Evolutionary conservation across 2,329 filamentous ascomycete genomes (phyloP).

Genomic region (Tympanopsis confertula): DNA sequence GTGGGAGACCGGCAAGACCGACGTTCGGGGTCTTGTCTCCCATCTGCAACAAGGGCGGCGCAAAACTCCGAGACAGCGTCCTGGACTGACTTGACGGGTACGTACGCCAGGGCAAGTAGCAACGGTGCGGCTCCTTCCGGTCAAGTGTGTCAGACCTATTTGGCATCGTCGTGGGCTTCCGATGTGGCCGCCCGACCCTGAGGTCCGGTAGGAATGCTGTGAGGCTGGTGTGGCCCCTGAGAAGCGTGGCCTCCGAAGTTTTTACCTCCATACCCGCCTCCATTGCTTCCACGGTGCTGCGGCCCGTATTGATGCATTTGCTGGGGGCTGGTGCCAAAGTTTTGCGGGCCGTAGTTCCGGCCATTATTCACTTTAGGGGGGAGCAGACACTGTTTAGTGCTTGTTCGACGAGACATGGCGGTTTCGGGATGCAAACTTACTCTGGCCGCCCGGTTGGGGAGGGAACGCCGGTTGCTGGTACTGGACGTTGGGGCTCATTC

Average conservation of each 20-base stretch:
- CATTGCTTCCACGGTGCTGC: slow-evolving; percentile 45
- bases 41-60: neutral
- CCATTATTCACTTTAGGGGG: neutral
- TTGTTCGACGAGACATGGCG: neutral
- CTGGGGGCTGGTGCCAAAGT: slow-evolving; percentile 55
- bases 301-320: slow-evolving; percentile 51
- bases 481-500: slow-evolving; percentile 64
- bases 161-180: slow-evolving; percentile 31
- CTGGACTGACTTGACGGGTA: too few species aligned
- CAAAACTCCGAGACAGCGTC: neutral
- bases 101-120: slow-evolving; percentile 7
- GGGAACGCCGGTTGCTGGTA: slow-evolving; percentile 65
- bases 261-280: slow-evolving; percentile 38
- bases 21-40: neutral
- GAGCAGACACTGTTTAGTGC: neutral
- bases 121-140: slow-evolving; percentile 7
- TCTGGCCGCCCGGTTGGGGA: slow-evolving; percentile 60
- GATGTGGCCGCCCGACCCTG: slow-evolving; percentile 17
- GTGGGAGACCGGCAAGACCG: too few species aligned
- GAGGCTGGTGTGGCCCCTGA: slow-evolving; percentile 25
- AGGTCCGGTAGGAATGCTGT: slow-evolving; percentile 18
- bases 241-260: slow-evolving; percentile 32
- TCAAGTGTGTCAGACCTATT: slow-evolving; percentile 16
- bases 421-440: slow-evolving; percentile 39
- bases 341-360: slow-evolving; percentile 39